Evolutionary conservation across 495 filamentous ascomycete genomes (phyloP).

Genomic region (Hypoxylon fuscum): DNA sequence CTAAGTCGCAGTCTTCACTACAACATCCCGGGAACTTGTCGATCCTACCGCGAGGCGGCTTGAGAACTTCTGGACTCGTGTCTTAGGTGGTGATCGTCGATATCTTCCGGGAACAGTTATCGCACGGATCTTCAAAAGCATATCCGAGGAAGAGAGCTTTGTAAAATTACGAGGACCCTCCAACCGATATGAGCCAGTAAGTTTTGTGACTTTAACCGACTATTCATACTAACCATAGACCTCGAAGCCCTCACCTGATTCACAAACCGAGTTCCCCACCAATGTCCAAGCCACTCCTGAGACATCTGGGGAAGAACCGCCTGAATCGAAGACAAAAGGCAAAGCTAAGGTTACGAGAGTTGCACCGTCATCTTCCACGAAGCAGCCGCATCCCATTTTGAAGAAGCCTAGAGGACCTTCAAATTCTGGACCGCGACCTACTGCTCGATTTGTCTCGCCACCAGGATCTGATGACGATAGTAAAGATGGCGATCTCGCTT

Average conservation of each 20-base stretch:
- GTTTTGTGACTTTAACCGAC: slow-evolving; percentile 19
- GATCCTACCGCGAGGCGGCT: slow-evolving; percentile 63
- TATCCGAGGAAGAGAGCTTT: slow-evolving; percentile 59
- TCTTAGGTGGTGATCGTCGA: slow-evolving; percentile 61
- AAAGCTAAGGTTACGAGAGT: slow-evolving; percentile 27
- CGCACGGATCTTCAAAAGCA: slow-evolving; percentile 57
- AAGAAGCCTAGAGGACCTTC: slow-evolving; percentile 64
- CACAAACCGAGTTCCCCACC: slow-evolving; percentile 26
- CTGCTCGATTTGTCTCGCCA: slow-evolving; percentile 61
- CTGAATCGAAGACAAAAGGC: slow-evolving; percentile 23
- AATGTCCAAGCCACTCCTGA: slow-evolving; percentile 18
- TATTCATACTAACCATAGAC: slow-evolving; percentile 17
- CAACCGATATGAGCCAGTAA: slow-evolving; percentile 57
- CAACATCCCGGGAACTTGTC: slow-evolving; percentile 57
- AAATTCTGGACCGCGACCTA: slow-evolving; percentile 57
- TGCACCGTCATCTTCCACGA: slow-evolving; percentile 30
- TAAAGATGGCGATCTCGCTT: slow-evolving; percentile 32
- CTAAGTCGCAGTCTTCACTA: slow-evolving; percentile 56
- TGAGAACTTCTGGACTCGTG: slow-evolving; percentile 67
- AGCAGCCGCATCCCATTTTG: slow-evolving; percentile 56
- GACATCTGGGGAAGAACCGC: slow-evolving; percentile 20
- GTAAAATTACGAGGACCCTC: slow-evolving; percentile 55
- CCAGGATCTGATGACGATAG: slow-evolving; percentile 48
- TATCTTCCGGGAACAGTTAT: slow-evolving; percentile 55
- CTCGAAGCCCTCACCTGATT: slow-evolving; percentile 39